Percentiles rank a stretch among this genome's conserved stretches.
These are phyloP conservation scores for Fraxinus greggii DNA, from an alignment of 305 asterid species.

Conservation along the genomic window DNA sequence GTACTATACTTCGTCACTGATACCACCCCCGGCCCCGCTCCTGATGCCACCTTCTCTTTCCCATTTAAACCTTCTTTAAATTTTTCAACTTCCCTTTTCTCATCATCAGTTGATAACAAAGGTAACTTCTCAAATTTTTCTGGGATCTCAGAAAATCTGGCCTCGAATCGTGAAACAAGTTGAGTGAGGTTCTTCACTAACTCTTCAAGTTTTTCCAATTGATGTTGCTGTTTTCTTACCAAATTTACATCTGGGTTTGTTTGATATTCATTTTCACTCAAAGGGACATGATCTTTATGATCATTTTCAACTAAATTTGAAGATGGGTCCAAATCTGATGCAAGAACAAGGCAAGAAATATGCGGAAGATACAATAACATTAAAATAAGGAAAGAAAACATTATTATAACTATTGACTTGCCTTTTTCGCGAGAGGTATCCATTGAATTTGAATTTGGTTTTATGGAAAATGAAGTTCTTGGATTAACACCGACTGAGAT, in stretches of 20 bases:
- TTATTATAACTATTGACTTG: conserved; percentile 42
- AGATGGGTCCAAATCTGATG: conserved; percentile 40
- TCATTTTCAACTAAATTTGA: conserved; percentile 32
- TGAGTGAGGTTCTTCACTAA: conserved; percentile 59
- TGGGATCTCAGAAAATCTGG: conserved; percentile 38
- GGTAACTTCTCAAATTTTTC: conserved; percentile 20
- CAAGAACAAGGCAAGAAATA: conserved; percentile 46
- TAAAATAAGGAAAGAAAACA: conserved; percentile 36
- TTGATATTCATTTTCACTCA: conserved; percentile 28
- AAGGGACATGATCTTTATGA: conserved; percentile 17
- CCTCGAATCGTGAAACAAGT: conserved; percentile 63
- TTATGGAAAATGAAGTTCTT: background rate
- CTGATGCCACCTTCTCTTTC: conserved; percentile 27
- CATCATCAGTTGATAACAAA: conserved; percentile 20
- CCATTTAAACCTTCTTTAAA: conserved; percentile 18
- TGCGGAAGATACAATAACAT: conserved; percentile 37
- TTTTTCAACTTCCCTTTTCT: conserved; percentile 20
- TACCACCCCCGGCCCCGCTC: conserved; percentile 31
- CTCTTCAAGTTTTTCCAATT: conserved; percentile 65
- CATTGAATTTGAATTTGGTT: conserved; percentile 45
- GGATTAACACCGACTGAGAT: conserved; percentile 16
- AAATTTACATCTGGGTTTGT: conserved; percentile 37
- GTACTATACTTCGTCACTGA: conserved; percentile 62
- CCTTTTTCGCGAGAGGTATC: conserved; percentile 53
- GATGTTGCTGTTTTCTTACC: conserved; percentile 48